Conservation (phyloP, 1,284 basidiomycete species). For the Puccinia horiana region DNA sequence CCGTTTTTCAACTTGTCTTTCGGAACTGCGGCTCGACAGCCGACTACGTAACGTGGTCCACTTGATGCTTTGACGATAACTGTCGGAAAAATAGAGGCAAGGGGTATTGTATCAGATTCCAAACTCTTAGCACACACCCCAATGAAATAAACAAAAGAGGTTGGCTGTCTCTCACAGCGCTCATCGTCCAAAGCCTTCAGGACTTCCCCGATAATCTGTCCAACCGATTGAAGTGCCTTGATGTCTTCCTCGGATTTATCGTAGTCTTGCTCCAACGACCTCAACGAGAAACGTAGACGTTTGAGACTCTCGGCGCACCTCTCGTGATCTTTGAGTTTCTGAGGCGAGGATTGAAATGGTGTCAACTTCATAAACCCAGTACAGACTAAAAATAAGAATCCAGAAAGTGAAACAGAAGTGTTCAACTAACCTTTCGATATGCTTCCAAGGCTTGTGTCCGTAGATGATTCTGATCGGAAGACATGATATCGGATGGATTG, state of each 20-base stretch:
- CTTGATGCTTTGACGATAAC: conserved; percentile 99
- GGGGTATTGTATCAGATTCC: not conserved
- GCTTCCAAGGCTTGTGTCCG: conserved; percentile 35
- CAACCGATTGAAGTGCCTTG: conserved; percentile 97
- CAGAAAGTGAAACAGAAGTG: not conserved
- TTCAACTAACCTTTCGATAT: conserved; percentile 23
- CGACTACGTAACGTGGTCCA: conserved; percentile 98
- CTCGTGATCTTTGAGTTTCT: conserved; percentile 48
- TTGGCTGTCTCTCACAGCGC: conserved; percentile 70
- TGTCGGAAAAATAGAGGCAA: conserved; percentile 57
- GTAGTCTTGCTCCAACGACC: conserved; percentile 74
- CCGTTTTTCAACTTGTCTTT: conserved; percentile 83
- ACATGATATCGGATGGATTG: conserved; percentile 22
- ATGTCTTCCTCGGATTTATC: conserved; percentile 98
- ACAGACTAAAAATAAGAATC: not conserved
- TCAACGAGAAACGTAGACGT: conserved; percentile 40
- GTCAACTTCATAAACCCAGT: not conserved
- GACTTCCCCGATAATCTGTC: conserved; percentile 98
- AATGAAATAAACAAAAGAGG: conserved; percentile 50
- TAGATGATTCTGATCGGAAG: conserved; percentile 34
- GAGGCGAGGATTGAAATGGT: not conserved
- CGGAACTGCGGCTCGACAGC: conserved; percentile 85
- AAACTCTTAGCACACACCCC: not conserved
- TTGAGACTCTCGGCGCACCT: conserved; percentile 38
- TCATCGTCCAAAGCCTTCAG: conserved; percentile 98